Conservation (phyloP, 2,329 filamentous ascomycete species). For the Pseudogymnoascus sp. region DNA sequence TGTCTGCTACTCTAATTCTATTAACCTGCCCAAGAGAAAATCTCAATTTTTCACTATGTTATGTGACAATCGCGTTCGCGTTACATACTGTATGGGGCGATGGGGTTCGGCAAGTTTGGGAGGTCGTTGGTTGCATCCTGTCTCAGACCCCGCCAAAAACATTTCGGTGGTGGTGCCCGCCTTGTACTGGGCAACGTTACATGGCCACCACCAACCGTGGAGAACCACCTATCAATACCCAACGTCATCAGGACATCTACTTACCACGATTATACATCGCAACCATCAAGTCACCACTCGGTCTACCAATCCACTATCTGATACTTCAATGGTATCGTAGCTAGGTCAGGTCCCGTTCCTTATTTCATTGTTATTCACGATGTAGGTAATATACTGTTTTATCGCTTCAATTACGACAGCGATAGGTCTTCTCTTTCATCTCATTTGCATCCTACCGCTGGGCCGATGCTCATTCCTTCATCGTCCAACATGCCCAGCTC, state of each 20-base stretch:
- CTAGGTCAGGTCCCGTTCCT: not conserved
- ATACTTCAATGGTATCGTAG: slow-evolving; percentile 1
- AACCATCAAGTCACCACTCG: slow-evolving; percentile 3
- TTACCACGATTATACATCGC: not conserved
- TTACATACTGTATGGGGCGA: slow-evolving; percentile 2
- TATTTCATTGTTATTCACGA: slow-evolving; percentile 1
- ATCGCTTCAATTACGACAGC: slow-evolving; percentile 4
- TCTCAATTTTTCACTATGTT: not conserved
- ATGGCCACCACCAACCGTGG: not conserved
- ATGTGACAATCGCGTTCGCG: not conserved
- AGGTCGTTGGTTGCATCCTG: not conserved
- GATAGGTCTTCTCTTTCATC: not conserved
- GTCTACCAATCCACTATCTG: not conserved
- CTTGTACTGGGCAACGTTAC: slow-evolving; percentile 2
- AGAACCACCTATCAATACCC: not conserved
- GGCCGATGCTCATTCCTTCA: not conserved
- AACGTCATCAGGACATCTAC: slow-evolving; percentile 4
- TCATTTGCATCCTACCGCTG: not conserved
- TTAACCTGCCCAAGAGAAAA: not conserved
- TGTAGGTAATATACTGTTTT: not conserved
- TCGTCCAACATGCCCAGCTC: not conserved
- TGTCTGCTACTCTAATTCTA: not conserved
- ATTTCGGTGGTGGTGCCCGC: not conserved
- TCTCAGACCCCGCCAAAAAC: not conserved
- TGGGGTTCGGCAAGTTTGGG: not conserved